Percentiles rank a stretch among this genome's conserved stretches.
Evolutionary conservation across 2,329 filamentous ascomycete species (phyloP).

Genomic region (Chaetomiaceae sp.): DNA sequence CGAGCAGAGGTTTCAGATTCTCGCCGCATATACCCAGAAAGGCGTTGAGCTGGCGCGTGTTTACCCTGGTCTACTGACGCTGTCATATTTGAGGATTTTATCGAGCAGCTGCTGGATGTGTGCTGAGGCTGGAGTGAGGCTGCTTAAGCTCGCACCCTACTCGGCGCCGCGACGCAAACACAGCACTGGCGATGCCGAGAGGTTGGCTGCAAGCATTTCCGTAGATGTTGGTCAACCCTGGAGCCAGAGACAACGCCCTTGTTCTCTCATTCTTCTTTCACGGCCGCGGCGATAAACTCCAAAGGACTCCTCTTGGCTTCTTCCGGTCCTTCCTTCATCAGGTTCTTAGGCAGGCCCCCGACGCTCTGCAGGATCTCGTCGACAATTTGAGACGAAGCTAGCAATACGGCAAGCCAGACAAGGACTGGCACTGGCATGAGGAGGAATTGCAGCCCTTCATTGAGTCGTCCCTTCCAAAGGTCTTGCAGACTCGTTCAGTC

Average conservation of each 20-base stretch:
- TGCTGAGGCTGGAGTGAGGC: too few species aligned
- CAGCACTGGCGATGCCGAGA: too few species aligned
- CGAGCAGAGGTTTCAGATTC: too few species aligned
- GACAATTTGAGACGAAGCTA: slow-evolving; percentile 13
- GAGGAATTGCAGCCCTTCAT: slow-evolving; percentile 22
- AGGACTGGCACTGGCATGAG: slow-evolving; percentile 27
- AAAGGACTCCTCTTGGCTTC: slow-evolving; percentile 31
- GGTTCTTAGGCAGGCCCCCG: slow-evolving; percentile 24
- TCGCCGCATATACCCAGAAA: too few species aligned
- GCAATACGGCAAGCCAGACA: slow-evolving; percentile 9
- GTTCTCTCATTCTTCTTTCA: slow-evolving; percentile 35
- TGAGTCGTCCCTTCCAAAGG: slow-evolving; percentile 16
- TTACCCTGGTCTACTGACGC: too few species aligned
- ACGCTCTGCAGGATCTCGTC: slow-evolving; percentile 20
- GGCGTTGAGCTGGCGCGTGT: too few species aligned
- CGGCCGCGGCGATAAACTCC: slow-evolving; percentile 27
- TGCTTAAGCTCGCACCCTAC: too few species aligned
- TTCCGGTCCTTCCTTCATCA: slow-evolving; percentile 33
- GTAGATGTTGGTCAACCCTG: too few species aligned
- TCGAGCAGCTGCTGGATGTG: too few species aligned
- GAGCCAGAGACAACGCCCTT: not conserved
- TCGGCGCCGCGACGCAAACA: too few species aligned
- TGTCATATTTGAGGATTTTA: too few species aligned
- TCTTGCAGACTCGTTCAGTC: slow-evolving; percentile 20
- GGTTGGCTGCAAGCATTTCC: too few species aligned